Percentiles rank a stretch among this genome's conserved stretches.
These are phyloP conservation scores for Pseudopyrenochaeta lycopersici DNA, from an alignment of 2,329 filamentous ascomycete species.

Conservation along the genomic window DNA sequence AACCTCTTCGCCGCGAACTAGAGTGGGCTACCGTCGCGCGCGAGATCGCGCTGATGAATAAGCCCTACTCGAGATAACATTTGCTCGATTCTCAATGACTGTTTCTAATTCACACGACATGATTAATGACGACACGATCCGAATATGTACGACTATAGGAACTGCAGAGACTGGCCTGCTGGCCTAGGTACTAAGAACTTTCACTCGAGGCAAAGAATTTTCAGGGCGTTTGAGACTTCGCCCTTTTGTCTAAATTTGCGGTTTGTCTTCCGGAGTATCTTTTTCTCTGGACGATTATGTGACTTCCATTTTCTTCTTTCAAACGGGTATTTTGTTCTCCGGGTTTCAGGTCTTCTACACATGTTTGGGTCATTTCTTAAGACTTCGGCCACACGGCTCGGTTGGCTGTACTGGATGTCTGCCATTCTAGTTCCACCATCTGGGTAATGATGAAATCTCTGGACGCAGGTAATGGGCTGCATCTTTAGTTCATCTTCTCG, in stretches of 20 bases:
- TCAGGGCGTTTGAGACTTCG: slow-evolving; percentile 9
- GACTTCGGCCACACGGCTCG: slow-evolving; percentile 19
- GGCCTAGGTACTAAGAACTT: slow-evolving; percentile 9
- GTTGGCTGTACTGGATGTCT: slow-evolving; percentile 18
- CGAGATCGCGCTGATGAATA: slow-evolving; percentile 95
- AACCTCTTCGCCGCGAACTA: slow-evolving; percentile 74
- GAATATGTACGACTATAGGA: slow-evolving; percentile 31
- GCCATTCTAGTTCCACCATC: slow-evolving; percentile 5
- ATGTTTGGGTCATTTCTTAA: slow-evolving; percentile 8
- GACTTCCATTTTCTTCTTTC: neutral
- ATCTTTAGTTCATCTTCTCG: slow-evolving; percentile 14
- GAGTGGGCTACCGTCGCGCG: slow-evolving; percentile 90
- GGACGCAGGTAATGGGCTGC: slow-evolving; percentile 1
- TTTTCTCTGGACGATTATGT: neutral
- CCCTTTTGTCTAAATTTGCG: neutral
- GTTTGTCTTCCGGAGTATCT: neutral
- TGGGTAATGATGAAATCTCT: slow-evolving; percentile 11
- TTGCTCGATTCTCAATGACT: slow-evolving; percentile 6
- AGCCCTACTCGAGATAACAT: slow-evolving; percentile 79
- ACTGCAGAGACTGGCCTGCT: slow-evolving; percentile 11
- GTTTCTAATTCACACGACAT: slow-evolving; percentile 16
- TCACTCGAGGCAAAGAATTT: slow-evolving; percentile 10
- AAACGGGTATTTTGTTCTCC: slow-evolving; percentile 5
- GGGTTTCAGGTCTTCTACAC: neutral
- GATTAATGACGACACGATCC: slow-evolving; percentile 30